Conservation (phyloP, 2,329 filamentous ascomycete genomes). For the Calonectria pseudoreteaudii region DNA sequence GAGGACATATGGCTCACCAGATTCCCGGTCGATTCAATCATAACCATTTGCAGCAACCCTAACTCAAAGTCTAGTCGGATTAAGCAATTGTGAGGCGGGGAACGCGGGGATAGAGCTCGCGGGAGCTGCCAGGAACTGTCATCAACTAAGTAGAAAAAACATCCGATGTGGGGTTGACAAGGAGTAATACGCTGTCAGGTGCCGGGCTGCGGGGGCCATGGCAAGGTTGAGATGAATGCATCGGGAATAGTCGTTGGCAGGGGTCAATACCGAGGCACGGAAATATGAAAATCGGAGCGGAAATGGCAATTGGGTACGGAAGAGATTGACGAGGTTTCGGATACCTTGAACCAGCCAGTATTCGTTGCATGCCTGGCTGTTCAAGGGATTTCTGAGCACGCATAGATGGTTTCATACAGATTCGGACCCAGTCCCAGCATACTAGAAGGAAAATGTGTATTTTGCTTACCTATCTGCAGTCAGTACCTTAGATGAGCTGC, state of each 20-base stretch:
- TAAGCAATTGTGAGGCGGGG: neutral
- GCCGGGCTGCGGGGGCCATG: neutral
- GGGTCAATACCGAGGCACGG: neutral
- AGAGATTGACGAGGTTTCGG: constrained; percentile 3
- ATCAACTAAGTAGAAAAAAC: neutral
- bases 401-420: neutral
- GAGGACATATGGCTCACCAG: neutral
- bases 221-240: neutral
- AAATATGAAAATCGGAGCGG: neutral
- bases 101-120: neutral
- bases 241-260: neutral
- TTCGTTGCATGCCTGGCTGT: neutral
- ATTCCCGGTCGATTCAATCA: neutral
- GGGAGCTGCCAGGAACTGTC: neutral
- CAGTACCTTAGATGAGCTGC: no score
- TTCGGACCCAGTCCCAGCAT: neutral
- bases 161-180: constrained; percentile 1
- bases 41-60: neutral
- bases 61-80: neutral
- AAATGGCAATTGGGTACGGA: neutral
- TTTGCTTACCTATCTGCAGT: no score
- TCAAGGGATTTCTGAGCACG: neutral
- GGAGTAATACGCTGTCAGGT: neutral
- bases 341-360: neutral
- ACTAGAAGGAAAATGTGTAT: no score